These are phyloP conservation scores for Candida ulmi DNA, from an alignment of 805 yeast genomes.

Conservation along the genomic window DNA sequence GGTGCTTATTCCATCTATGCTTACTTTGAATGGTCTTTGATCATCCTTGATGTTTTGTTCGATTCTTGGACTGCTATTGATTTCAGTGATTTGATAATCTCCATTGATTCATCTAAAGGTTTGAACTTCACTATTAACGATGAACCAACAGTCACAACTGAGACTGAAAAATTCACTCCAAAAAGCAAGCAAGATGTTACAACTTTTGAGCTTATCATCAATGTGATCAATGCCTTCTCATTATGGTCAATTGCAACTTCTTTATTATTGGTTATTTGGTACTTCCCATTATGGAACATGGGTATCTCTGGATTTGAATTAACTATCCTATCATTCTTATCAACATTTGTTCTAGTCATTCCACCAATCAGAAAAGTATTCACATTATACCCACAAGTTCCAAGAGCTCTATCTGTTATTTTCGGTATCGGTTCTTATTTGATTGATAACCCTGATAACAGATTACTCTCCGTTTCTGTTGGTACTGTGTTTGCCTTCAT, in stretches of 20 bases:
- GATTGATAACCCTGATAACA: constrained; percentile 59
- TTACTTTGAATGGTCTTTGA: constrained; percentile 89
- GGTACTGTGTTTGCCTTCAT: constrained; percentile 64
- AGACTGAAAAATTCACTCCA: constrained; percentile 12
- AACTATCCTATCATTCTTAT: constrained; percentile 47
- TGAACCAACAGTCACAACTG: not conserved
- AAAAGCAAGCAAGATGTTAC: constrained; percentile 22
- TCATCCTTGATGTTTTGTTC: constrained; percentile 75
- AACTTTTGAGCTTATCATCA: constrained; percentile 33
- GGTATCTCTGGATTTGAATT: constrained; percentile 95
- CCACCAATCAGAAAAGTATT: constrained; percentile 37
- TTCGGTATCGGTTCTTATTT: constrained; percentile 75
- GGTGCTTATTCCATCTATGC: constrained; percentile 98
- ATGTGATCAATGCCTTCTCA: constrained; percentile 60
- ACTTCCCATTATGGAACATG: constrained; percentile 97
- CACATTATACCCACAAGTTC: constrained; percentile 41
- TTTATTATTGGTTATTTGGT: constrained; percentile 85
- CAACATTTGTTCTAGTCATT: constrained; percentile 52
- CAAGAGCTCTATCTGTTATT: constrained; percentile 49
- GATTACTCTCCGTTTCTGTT: constrained; percentile 58
- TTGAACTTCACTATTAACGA: constrained; percentile 17
- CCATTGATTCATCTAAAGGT: constrained; percentile 14
- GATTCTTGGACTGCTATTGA: constrained; percentile 77
- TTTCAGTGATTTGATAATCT: constrained; percentile 55
- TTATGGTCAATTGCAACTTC: constrained; percentile 86